Base-by-base conservation (phyloP, 1,284 basidiomycete species). In the Boletus sp. region DNA sequence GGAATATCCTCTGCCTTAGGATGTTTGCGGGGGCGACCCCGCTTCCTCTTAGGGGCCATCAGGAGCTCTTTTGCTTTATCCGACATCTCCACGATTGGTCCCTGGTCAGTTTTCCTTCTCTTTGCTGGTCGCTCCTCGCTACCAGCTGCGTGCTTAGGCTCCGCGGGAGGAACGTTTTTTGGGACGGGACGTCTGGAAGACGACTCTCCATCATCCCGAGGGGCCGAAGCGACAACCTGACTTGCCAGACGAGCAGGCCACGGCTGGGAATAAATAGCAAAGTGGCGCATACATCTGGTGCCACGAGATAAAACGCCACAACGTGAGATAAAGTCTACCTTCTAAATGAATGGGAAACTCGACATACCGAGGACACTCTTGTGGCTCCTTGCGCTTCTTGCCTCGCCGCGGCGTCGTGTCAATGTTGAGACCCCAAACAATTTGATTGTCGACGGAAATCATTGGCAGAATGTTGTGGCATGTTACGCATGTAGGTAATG, bases 331-430 rank as follows among this genome's bases (percentile, higher is more conserved):
- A 25, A 43, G 44, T 45, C 42, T 22, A 8, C 33, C 33, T 44
- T 44, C 39, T 19, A 48, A 57, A 51, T 57, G 48, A 57, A 59
- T 42, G 38, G 44, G 38, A 45, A 56, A 30, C 37, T 52, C 41
- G 44, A 68, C 77, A 50, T 64, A 88, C 86, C 85, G 74, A 42
- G 85, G 84, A 64, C 87, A 88, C 38, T 88, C 81, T 51, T 79
- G 77, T 52, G 79, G 77, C 37, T 74, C 69, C 63, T 82, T 78
- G 60, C 72, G 79, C 69, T 79, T 82, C 54, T 70, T 76, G 46
- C 73, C 50, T 70, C 72, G 43, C 51, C 64, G 66, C 6, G 63
- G 67, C 36, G 73, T 67, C 49, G 66, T 72, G 54, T 81, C 74
- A 32, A 74, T 43, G 35, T 71, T 72, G 33, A 81, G 70, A 10